Evolutionary conservation across 1,139 yeast genomes (phyloP).

Genomic region (Magnusiomyces magnusii): DNA sequence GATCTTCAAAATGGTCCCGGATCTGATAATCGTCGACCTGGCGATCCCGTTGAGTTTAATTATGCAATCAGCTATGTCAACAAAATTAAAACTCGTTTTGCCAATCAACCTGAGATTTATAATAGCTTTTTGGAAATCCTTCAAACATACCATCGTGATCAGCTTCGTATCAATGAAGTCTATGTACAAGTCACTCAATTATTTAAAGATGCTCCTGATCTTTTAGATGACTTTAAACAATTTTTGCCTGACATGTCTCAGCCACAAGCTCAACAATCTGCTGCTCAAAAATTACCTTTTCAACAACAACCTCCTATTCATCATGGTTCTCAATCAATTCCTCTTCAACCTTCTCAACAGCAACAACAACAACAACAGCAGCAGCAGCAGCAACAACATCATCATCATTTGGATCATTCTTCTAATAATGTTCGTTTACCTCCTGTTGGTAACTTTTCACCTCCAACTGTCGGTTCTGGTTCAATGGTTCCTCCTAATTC

Average conservation of each 20-base stretch:
- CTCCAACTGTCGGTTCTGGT: constrained; percentile 39
- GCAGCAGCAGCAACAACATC: background rate
- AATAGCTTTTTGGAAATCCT: constrained; percentile 89
- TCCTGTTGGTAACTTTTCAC: constrained; percentile 93
- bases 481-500: background rate
- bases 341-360: background rate
- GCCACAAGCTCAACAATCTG: constrained; percentile 17
- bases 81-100: constrained; percentile 88
- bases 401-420: constrained; percentile 16
- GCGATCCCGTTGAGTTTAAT: constrained; percentile 91
- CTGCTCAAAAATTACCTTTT: background rate
- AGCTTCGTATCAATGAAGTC: constrained; percentile 89
- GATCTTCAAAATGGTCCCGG: constrained; percentile 23
- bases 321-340: background rate
- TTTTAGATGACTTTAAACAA: constrained; percentile 88
- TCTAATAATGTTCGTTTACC: constrained; percentile 52
- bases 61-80: constrained; percentile 96
- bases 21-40: constrained; percentile 30
- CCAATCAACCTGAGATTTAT: constrained; percentile 91
- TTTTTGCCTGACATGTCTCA: constrained; percentile 83
- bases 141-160: constrained; percentile 95
- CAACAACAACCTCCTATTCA: constrained; percentile 1
- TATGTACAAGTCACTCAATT: constrained; percentile 85
- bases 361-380: background rate
- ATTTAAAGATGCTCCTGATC: constrained; percentile 90